Conservation (phyloP, 139 green algal species). For the Pleodorina starrii region DNA sequence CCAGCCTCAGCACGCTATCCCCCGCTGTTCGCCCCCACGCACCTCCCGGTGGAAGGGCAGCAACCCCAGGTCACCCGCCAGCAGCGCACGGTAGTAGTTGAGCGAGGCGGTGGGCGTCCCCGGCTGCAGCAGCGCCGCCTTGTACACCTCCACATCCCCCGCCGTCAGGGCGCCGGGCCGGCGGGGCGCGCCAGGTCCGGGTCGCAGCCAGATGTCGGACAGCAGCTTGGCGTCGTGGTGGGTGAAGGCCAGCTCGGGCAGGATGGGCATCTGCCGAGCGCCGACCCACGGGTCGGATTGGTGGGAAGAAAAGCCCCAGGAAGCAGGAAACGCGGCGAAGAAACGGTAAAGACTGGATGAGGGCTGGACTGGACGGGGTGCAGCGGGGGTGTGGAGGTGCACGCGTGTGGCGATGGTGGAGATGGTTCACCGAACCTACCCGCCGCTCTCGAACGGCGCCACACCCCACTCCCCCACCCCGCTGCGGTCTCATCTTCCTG, state of each 20-base stretch:
- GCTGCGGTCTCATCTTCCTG: background rate
- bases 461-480: too few species aligned
- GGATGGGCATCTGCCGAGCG: background rate
- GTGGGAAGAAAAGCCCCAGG: background rate
- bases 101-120: slow-evolving; percentile 53
- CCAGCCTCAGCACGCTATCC: too few species aligned
- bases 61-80: background rate
- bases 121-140: slow-evolving; percentile 45
- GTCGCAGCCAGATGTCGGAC: background rate
- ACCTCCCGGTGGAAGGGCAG: background rate
- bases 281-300: too few species aligned
- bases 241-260: slow-evolving; percentile 15
- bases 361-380: background rate
- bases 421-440: too few species aligned
- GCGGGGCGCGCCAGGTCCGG: background rate
- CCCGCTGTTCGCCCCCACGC: background rate
- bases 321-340: background rate
- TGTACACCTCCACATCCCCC: slow-evolving; percentile 46
- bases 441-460: background rate
- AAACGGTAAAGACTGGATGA: too few species aligned
- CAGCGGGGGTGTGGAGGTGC: background rate
- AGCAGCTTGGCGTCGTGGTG: background rate
- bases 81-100: slow-evolving; percentile 66
- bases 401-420: background rate
- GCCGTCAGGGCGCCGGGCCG: background rate